Evolutionary conservation across 305 asterid genomes (phyloP).

Genomic region (Withania somnifera): DNA sequence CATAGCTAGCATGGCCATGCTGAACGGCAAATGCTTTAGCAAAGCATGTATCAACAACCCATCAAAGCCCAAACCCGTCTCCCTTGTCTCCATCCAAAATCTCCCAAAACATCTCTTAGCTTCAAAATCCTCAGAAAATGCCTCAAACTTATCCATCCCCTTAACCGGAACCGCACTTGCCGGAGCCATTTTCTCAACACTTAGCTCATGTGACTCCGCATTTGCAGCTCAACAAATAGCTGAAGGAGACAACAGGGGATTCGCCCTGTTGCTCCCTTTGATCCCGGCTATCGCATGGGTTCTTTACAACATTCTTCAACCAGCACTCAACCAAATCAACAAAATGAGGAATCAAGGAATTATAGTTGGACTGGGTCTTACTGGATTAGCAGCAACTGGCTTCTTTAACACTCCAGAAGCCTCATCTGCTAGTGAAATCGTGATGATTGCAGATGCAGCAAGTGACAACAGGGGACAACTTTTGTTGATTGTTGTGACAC

Average conservation of each 20-base stretch:
- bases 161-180: slow-evolving; percentile 44
- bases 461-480: slow-evolving; percentile 72
- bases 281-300: slow-evolving; percentile 82
- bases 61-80: slow-evolving; percentile 26
- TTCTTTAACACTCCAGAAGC: slow-evolving; percentile 48
- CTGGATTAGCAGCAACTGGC: slow-evolving; percentile 44
- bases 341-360: slow-evolving; percentile 61
- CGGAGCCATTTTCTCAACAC: slow-evolving; percentile 66
- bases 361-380: slow-evolving; percentile 54
- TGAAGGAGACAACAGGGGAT: slow-evolving; percentile 83
- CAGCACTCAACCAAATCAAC: slow-evolving; percentile 76
- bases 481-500: slow-evolving; percentile 59
- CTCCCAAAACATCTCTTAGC: slow-evolving; percentile 43
- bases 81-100: slow-evolving; percentile 39
- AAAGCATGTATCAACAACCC: slow-evolving; percentile 10
- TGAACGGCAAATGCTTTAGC: slow-evolving; percentile 45
- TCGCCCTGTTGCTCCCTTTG: slow-evolving; percentile 56
- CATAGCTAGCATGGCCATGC: slow-evolving; percentile 61
- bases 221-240: slow-evolving; percentile 75
- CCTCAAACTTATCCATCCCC: slow-evolving; percentile 7
- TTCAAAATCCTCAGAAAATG: slow-evolving; percentile 2
- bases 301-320: slow-evolving; percentile 74
- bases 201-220: slow-evolving; percentile 59
- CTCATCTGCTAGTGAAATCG: slow-evolving; percentile 39
- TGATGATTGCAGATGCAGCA: slow-evolving; percentile 49